Evolutionary conservation across 495 filamentous ascomycete species (phyloP).

Genomic region (Hypoxylon cercidicola): DNA sequence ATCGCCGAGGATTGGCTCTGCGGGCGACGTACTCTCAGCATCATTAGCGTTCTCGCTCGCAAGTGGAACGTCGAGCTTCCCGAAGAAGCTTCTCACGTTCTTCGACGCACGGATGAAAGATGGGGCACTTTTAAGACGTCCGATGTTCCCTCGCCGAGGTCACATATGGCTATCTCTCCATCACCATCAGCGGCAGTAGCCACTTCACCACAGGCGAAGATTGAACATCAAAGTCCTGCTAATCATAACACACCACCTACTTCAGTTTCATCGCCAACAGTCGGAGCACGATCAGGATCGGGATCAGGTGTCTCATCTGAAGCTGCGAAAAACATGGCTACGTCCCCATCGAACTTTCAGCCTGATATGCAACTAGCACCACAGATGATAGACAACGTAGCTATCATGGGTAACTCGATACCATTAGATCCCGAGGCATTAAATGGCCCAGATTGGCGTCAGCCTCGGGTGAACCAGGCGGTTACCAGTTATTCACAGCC

Average conservation of each 20-base stretch:
- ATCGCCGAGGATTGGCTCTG: conserved; percentile 96
- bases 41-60: conserved; percentile 83
- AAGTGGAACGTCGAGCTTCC: conserved; percentile 92
- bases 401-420: conserved; percentile 32
- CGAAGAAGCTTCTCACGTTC: conserved; percentile 77
- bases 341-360: conserved; percentile 35
- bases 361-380: conserved; percentile 22
- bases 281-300: conserved; percentile 1
- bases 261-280: conserved; percentile 39
- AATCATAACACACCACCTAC: conserved; percentile 40
- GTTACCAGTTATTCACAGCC: conserved; percentile 22
- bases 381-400: conserved; percentile 29
- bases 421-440: conserved; percentile 20
- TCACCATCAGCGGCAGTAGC: conserved; percentile 37
- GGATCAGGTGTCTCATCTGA: conserved; percentile 41
- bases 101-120: conserved; percentile 70
- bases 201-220: conserved; percentile 30
- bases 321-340: conserved; percentile 33
- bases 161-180: conserved; percentile 45
- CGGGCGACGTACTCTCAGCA: conserved; percentile 83
- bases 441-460: conserved; percentile 23
- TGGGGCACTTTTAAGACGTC: conserved; percentile 64
- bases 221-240: conserved; percentile 43
- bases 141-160: conserved; percentile 64
- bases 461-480: conserved; percentile 17